Evolutionary conservation across 2,329 filamentous ascomycete genomes (phyloP), one percentile per base, ranked within the genome.

Genomic region (Nemania bipapillata): DNA sequence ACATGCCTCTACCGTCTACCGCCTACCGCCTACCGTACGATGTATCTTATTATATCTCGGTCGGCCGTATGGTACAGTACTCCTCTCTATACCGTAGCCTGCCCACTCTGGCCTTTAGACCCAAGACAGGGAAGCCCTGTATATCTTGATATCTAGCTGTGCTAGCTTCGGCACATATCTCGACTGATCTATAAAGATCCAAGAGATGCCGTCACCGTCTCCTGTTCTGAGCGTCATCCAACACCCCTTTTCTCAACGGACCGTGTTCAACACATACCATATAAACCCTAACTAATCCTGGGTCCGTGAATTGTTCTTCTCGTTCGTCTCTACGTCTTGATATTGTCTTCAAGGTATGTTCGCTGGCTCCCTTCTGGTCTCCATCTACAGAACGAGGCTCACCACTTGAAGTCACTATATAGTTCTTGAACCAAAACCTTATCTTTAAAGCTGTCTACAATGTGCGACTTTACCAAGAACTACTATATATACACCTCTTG

Each of bases 401-500:
- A 71, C 50, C 30, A 65, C 26, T 49, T 26, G 40, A 47, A 62
- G 59, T 42, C 52, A 20, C 30, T 37, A n/a, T n/a, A n/a, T n/a
- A 15, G 20, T 32, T 24, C 30, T 30, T 49, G 15, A 24, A 26
- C 17, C 12, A 60, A 8, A 59, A 26, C 11, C 49, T 12, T 61
- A 8, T 20, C 55, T 30, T 55, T 56, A 37, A 40, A 1, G 45
- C 45, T 35, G 12, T 40, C 61, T 55, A 66, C 70, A 67, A 87
- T 89, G 86, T 89, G 86, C 77, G 84, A 88, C 78, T 92, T 90
- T 76, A 91, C 89, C 75, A 91, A 91, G 75, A 92, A 92, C 80
- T 93, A 90, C 79, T 92, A 92, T 80, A 90, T 93, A 79, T 93
- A 92, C 81, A 89, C 89, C 65, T 85, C 87, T 50, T 93, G 91